Evolutionary conservation across 2,329 filamentous ascomycete genomes (phyloP).

Genomic region (Penicillium freii): DNA sequence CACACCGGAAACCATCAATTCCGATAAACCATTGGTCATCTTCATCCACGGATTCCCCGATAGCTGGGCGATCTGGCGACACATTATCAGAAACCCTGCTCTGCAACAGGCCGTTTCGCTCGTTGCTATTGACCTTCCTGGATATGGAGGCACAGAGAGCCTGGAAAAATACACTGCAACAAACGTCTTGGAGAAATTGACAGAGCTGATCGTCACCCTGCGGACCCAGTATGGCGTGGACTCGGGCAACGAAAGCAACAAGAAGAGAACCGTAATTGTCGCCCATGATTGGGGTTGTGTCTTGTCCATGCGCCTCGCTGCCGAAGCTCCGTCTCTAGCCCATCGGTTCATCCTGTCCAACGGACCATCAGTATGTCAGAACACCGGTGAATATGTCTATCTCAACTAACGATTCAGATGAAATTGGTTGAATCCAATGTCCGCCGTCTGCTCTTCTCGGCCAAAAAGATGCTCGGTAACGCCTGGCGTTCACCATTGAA

Average conservation of each 20-base stretch:
- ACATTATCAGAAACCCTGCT: conserved; percentile 45
- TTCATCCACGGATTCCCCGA: conserved; percentile 62
- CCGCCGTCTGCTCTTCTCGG: conserved; percentile 40
- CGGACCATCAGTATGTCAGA: conserved; percentile 50
- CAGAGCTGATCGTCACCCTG: conserved; percentile 54
- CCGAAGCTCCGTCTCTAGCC: conserved; percentile 56
- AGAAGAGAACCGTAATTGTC: conserved; percentile 50
- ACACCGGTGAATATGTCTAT: not conserved
- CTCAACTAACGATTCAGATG: conserved; percentile 33
- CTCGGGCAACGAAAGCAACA: conserved; percentile 26
- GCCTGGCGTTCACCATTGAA: conserved; percentile 45
- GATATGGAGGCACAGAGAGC: conserved; percentile 58
- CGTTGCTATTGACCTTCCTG: conserved; percentile 58
- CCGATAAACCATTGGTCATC: conserved; percentile 46
- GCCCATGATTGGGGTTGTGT: conserved; percentile 57
- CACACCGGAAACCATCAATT: conserved; percentile 19
- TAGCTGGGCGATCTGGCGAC: conserved; percentile 55
- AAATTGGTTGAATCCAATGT: conserved; percentile 46
- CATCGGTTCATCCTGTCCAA: conserved; percentile 57
- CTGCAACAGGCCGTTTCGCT: conserved; percentile 45
- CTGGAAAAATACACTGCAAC: conserved; percentile 51
- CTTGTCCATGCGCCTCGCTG: conserved; percentile 55
- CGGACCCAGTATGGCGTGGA: conserved; percentile 48
- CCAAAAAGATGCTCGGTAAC: conserved; percentile 52
- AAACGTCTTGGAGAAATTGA: conserved; percentile 53